These are phyloP conservation scores for Begonia masoniana DNA, from an alignment of 306 rosid genomes.

Conservation along the genomic window DNA sequence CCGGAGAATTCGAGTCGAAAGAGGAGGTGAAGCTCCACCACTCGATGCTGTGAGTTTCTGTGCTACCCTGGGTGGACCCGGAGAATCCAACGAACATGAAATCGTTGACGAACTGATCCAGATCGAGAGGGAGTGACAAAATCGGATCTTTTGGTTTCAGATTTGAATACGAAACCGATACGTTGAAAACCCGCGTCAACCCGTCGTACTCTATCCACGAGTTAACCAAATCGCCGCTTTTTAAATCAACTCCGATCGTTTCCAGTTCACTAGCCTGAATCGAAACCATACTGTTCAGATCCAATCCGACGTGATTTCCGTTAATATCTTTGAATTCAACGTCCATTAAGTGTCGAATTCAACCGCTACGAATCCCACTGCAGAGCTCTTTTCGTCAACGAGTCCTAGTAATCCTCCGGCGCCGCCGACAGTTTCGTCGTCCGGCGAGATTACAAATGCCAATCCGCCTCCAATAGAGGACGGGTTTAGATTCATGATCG, in stretches of 20 bases:
- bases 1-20: constrained; percentile 19
- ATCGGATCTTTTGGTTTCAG: constrained; percentile 71
- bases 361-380: constrained; percentile 51
- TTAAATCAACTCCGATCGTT: constrained; percentile 52
- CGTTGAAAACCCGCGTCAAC: constrained; percentile 27
- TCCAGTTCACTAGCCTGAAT: constrained; percentile 41
- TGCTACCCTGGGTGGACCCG: constrained; percentile 93
- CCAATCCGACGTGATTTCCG: constrained; percentile 93
- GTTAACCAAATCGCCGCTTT: constrained; percentile 70
- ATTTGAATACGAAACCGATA: constrained; percentile 83
- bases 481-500: constrained; percentile 63
- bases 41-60: constrained; percentile 65
- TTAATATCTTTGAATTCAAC: constrained; percentile 79
- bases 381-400: constrained; percentile 4
- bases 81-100: constrained; percentile 96
- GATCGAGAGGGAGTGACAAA: constrained; percentile 47
- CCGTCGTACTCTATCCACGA: constrained; percentile 88
- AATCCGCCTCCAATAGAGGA: constrained; percentile 92
- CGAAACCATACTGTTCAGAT: constrained; percentile 68
- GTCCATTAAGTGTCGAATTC: constrained; percentile 93
- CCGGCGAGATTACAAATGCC: constrained; percentile 66
- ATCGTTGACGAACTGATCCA: constrained; percentile 50
- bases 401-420: constrained; percentile 84
- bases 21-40: constrained; percentile 98
- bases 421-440: constrained; percentile 39